These are phyloP conservation scores for Phialemoniopsis sp. DNA, from an alignment of 2,329 filamentous ascomycete genomes.

Conservation along the genomic window DNA sequence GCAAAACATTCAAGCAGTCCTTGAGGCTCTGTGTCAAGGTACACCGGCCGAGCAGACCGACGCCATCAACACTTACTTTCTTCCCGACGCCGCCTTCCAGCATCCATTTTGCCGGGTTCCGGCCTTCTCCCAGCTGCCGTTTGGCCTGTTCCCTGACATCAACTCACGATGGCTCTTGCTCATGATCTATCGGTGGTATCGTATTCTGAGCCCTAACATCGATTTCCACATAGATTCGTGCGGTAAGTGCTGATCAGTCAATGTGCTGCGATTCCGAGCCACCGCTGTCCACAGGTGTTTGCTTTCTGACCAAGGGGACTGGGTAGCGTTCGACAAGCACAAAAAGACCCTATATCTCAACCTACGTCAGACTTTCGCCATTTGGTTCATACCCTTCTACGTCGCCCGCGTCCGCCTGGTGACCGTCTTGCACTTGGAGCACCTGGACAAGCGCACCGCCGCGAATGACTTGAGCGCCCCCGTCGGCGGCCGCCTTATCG, in stretches of 20 bases:
- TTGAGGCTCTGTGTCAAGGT: slow-evolving; percentile 6
- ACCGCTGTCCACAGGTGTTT: too few relatives aligned
- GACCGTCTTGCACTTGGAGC: slow-evolving; percentile 60
- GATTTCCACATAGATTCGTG: slow-evolving; percentile 60
- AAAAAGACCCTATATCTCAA: slow-evolving; percentile 68
- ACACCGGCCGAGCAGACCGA: slow-evolving; percentile 6
- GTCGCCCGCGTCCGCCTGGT: slow-evolving; percentile 63
- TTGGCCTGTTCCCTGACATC: slow-evolving; percentile 35
- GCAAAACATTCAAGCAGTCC: slow-evolving; percentile 6
- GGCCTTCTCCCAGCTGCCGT: slow-evolving; percentile 34
- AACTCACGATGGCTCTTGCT: slow-evolving; percentile 65
- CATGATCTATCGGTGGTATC: slow-evolving; percentile 78
- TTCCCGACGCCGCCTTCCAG: slow-evolving; percentile 9
- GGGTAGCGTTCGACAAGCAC: slow-evolving; percentile 67
- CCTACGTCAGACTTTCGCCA: slow-evolving; percentile 69
- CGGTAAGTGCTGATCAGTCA: slow-evolving; percentile 28
- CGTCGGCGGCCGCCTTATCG: slow-evolving; percentile 8
- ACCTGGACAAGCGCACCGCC: slow-evolving; percentile 18
- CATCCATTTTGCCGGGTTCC: slow-evolving; percentile 39
- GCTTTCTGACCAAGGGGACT: background rate
- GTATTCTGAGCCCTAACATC: slow-evolving; percentile 73
- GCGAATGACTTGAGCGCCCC: slow-evolving; percentile 16
- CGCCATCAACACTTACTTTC: slow-evolving; percentile 7
- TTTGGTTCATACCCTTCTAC: slow-evolving; percentile 77
- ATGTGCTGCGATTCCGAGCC: too few relatives aligned